Conservation (phyloP, 257 asterid species). For the Solanum chiquidenum region DNA sequence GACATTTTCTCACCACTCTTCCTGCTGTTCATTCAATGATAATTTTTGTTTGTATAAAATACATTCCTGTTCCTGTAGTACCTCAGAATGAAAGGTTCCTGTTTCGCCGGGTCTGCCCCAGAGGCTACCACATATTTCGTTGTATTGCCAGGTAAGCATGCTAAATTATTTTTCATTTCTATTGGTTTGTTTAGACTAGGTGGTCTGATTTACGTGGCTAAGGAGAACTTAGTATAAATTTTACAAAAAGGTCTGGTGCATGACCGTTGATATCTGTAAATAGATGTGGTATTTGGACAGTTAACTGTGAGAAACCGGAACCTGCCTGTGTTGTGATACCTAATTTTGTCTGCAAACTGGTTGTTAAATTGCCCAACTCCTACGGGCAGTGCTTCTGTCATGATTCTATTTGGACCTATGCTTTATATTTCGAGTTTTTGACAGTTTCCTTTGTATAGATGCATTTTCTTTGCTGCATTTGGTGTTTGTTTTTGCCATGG, state of each 20-base stretch:
- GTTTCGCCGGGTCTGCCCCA: constrained; percentile 81
- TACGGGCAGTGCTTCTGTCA: background rate
- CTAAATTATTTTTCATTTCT: background rate
- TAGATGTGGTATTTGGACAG: background rate
- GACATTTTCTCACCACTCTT: constrained; percentile 81
- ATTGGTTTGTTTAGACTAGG: background rate
- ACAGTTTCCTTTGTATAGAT: background rate
- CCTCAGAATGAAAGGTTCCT: constrained; percentile 83
- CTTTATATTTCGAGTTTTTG: background rate
- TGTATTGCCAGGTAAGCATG: constrained; percentile 81
- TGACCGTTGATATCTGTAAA: background rate
- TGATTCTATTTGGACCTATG: background rate
- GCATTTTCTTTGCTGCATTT: background rate
- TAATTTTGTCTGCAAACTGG: background rate
- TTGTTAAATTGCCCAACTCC: background rate
- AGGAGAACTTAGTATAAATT: background rate
- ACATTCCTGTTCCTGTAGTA: constrained; percentile 88
- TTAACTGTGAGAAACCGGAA: background rate
- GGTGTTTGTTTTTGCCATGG: background rate
- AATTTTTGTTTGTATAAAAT: constrained; percentile 82
- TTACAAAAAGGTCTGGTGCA: background rate
- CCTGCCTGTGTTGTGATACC: background rate
- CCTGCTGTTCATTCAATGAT: constrained; percentile 98
- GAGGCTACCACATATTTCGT: constrained; percentile 86
- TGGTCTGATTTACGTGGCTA: background rate